Conservation (phyloP, 1,284 basidiomycete species). For the Ceratobasidium sp. region DNA sequence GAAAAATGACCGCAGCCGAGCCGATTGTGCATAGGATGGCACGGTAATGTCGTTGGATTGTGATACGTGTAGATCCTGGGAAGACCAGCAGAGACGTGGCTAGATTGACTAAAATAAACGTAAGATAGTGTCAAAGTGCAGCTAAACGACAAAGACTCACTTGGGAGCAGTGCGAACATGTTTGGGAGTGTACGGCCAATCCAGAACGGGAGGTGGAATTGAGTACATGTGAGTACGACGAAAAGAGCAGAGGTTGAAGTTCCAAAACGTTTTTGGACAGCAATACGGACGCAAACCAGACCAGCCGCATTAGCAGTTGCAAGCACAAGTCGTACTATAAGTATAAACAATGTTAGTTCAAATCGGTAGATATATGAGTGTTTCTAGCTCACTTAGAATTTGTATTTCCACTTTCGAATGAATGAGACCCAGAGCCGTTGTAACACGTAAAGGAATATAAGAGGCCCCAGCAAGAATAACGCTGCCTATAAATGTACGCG, state of each 20-base stretch:
- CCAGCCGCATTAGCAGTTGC: constrained; percentile 72
- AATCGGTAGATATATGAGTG: not conserved
- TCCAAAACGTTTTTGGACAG: constrained; percentile 72
- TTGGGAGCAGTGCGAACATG: constrained; percentile 86
- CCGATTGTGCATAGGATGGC: constrained; percentile 62
- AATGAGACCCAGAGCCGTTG: constrained; percentile 58
- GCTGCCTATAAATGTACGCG: constrained; percentile 86
- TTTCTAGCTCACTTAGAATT: constrained; percentile 62
- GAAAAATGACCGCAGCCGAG: constrained; percentile 76
- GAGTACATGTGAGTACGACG: constrained; percentile 74
- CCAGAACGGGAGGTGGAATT: constrained; percentile 95
- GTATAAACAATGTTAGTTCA: not conserved
- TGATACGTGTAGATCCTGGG: constrained; percentile 47
- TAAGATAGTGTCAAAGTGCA: constrained; percentile 4
- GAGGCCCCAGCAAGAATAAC: constrained; percentile 65
- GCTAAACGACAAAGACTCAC: constrained; percentile 58
- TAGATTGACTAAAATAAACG: constrained; percentile 65
- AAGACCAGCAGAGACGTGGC: constrained; percentile 67
- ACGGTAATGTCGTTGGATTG: constrained; percentile 43
- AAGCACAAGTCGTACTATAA: constrained; percentile 78
- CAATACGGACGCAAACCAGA: constrained; percentile 71
- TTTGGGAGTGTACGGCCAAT: constrained; percentile 93
- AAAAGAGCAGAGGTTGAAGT: constrained; percentile 67
- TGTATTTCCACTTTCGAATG: constrained; percentile 70
- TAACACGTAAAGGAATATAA: constrained; percentile 59